These are phyloP conservation scores for Sporisorium scitamineum DNA, from an alignment of 1,284 basidiomycete species.

Conservation along the genomic window DNA sequence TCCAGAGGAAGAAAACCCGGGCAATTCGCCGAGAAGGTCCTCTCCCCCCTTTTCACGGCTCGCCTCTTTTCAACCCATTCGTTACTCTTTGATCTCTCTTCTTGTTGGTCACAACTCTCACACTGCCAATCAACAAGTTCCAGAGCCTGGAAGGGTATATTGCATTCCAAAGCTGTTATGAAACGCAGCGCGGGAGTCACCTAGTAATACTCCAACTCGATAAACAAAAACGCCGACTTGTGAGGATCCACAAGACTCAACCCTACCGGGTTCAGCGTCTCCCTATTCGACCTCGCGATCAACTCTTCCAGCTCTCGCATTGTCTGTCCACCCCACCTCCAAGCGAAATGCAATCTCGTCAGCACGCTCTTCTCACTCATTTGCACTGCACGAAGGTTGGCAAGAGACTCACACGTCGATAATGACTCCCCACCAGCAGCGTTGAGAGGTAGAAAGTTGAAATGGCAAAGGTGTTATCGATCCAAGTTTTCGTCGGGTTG, in stretches of 20 bases:
- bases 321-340: constrained; percentile 73
- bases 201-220: constrained; percentile 70
- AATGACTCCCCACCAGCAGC: constrained; percentile 77
- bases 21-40: too few relatives aligned
- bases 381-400: not conserved
- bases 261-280: constrained; percentile 81
- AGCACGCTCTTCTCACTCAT: not conserved
- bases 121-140: too few relatives aligned
- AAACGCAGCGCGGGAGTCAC: not conserved
- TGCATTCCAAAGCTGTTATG: not conserved
- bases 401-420: constrained; percentile 75
- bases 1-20: too few relatives aligned
- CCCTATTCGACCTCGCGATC: constrained; percentile 77
- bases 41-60: too few relatives aligned
- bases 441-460: constrained; percentile 68
- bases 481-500: constrained; percentile 32
- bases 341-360: not conserved
- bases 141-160: not conserved
- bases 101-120: too few relatives aligned
- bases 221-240: constrained; percentile 82
- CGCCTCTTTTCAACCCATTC: too few relatives aligned
- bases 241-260: constrained; percentile 84
- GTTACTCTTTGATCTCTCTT: too few relatives aligned
- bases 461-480: constrained; percentile 55
- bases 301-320: constrained; percentile 77